Conservation (phyloP, 192 early-diverging fungal genomes). For the Funneliformis mosseae region DNA sequence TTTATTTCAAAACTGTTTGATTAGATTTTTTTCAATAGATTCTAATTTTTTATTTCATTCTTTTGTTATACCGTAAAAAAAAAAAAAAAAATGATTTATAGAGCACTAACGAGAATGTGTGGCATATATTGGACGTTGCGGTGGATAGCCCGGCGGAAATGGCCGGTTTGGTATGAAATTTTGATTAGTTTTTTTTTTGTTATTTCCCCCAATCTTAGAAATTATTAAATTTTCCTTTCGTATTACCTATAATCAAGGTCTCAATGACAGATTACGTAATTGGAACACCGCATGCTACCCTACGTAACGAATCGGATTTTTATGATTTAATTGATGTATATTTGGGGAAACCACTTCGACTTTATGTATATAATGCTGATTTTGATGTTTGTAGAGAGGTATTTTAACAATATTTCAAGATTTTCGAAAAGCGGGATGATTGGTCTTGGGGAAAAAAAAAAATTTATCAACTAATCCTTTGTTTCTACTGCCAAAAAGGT, state of each 20-base stretch:
- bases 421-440: background rate
- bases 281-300: constrained; percentile 60
- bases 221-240: background rate
- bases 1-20: background rate
- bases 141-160: constrained; percentile 69
- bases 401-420: background rate
- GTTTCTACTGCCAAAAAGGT: constrained; percentile 44
- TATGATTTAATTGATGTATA: constrained; percentile 63
- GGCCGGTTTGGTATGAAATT: constrained; percentile 57
- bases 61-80: too few relatives aligned
- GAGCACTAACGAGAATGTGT: constrained; percentile 58
- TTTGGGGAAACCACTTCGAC: constrained; percentile 57
- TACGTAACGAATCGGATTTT: constrained; percentile 67
- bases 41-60: constrained; percentile 7
- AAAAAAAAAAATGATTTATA: constrained; percentile 29
- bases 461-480: background rate
- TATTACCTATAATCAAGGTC: background rate
- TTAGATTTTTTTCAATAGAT: background rate
- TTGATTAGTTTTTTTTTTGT: background rate
- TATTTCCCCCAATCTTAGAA: background rate
- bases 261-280: constrained; percentile 75
- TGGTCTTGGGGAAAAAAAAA: too few relatives aligned
- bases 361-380: constrained; percentile 72
- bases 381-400: constrained; percentile 65
- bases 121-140: constrained; percentile 69